Base-by-base conservation (phyloP, 2,329 filamentous ascomycete genomes). In the Scedosporium boydii region DNA sequence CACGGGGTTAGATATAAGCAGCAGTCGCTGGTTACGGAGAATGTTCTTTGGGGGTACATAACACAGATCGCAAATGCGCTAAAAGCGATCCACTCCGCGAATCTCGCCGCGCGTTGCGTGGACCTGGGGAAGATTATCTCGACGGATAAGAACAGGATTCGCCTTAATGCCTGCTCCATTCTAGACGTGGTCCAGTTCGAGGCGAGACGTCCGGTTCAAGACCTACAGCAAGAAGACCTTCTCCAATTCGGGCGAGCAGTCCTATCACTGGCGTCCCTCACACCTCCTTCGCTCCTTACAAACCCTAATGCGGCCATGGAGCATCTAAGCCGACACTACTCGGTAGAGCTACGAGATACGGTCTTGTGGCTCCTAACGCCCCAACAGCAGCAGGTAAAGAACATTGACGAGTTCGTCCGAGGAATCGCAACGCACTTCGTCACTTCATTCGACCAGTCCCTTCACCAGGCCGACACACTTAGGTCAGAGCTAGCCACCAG, bases 101-200 rank as follows among this genome's bases (percentile, higher is more conserved):
- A 90, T 21, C 80, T 98, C 48, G 93, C 95, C 23, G 93, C 93
- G 44, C 85, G 93, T 58, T 88, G 93, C 60, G 86, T 99, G 56
- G 91, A 95, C 64, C 82, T 90, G 12, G 93, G 86, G 75, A 98
- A 98, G 73, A 87, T 99, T 63, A 82, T 99, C 16, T 72, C 98
- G 23, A 97, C 93, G 0, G 89, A 91, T 55, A 96, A 93, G 75
- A 95, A 93, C 70, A 88, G 93, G 38, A 85, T 99, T 65, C 87
- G 93, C 38, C 80, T 99, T 51, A 93, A 90, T 69, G 92, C 89
- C 16, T 98, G 93, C 73, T 89, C 88, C 1, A 88, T 99, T 38
- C 80, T 96, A 64, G 95, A 99, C 70, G 91, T 99, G 41, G 84
- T 96, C 18, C 87, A 96, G 64, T 91, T 86, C 69, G 93, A 97